A percentile compares a stretch with the other conserved stretches of the same genome.
Conservation (phyloP, 2,329 filamentous ascomycete genomes). For the Monilinia vaccinii-corymbosi region DNA sequence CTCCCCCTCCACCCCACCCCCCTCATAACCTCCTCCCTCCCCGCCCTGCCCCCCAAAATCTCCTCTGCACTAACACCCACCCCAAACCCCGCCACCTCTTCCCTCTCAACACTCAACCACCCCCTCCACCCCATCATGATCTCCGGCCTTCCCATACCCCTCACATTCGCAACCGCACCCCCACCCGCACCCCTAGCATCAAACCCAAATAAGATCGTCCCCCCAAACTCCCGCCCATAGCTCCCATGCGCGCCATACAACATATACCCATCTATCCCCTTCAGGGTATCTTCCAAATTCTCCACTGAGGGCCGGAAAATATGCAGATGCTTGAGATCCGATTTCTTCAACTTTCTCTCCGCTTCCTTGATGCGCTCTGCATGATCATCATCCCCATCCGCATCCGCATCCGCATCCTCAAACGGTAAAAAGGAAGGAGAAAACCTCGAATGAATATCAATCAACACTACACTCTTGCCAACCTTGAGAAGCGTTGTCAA, state of each 20-base stretch:
- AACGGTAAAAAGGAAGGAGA: constrained; percentile 33
- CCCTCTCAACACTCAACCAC: constrained; percentile 26
- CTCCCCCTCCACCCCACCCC: constrained; percentile 22
- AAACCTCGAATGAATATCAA: constrained; percentile 49
- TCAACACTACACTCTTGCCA: constrained; percentile 27
- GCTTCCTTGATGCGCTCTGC: neutral
- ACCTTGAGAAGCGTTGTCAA: constrained; percentile 25
- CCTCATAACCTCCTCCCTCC: constrained; percentile 18
- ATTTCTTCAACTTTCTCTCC: neutral
- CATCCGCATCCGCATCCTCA: neutral
- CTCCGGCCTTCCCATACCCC: constrained; percentile 8
- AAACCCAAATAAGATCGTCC: constrained; percentile 24
- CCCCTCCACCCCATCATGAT: constrained; percentile 25
- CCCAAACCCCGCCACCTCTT: constrained; percentile 18
- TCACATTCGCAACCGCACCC: constrained; percentile 11
- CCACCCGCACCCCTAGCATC: constrained; percentile 16
- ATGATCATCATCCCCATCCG: neutral
- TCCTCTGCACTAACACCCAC: constrained; percentile 25
- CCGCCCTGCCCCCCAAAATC: constrained; percentile 20
- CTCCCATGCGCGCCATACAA: constrained; percentile 23
- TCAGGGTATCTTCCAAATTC: constrained; percentile 20
- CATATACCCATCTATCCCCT: constrained; percentile 26
- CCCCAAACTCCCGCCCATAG: constrained; percentile 24
- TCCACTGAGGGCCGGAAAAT: constrained; percentile 18
- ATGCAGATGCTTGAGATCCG: constrained; percentile 25